phyloP scores from a whole-genome alignment of 108 stramenopile species.

The Cylindrotheca fusiformis region DNA sequence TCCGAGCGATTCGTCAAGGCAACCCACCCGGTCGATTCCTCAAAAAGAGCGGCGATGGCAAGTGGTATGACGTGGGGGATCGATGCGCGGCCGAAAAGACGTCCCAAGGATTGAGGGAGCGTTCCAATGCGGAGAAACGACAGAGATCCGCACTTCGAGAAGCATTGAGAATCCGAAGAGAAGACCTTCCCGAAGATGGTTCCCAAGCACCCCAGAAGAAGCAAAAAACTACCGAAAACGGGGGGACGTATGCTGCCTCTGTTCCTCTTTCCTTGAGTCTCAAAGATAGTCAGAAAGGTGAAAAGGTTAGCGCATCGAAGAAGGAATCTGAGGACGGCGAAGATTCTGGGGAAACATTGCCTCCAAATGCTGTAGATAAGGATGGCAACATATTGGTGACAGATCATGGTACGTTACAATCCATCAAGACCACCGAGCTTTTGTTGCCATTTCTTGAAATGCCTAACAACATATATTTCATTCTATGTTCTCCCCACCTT shows the following conservation, averaged over 20 bases:
- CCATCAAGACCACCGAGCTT: slow-evolving; percentile 3
- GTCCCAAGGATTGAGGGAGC: slow-evolving; percentile 70
- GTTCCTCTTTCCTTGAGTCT: slow-evolving; percentile 36
- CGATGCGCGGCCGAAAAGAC: slow-evolving; percentile 67
- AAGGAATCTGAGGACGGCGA: slow-evolving; percentile 12
- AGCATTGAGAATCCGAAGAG: slow-evolving; percentile 33
- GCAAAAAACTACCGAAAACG: slow-evolving; percentile 8
- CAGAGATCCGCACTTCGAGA: slow-evolving; percentile 41
- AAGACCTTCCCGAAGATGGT: slow-evolving; percentile 24
- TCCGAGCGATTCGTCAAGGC: slow-evolving; percentile 57
- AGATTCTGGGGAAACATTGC: slow-evolving; percentile 31
- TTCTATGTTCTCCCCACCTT: slow-evolving; percentile 4
- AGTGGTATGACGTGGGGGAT: slow-evolving; percentile 77
- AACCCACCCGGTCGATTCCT: slow-evolving; percentile 70
- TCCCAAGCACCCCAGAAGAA: slow-evolving; percentile 21
- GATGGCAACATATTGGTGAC: slow-evolving; percentile 57
- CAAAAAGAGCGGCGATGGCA: slow-evolving; percentile 52
- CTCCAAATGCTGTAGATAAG: slow-evolving; percentile 48
- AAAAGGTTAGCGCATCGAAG: slow-evolving; percentile 9
- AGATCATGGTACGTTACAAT: slow-evolving; percentile 51
- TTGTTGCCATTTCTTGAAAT: not conserved
- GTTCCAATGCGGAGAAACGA: slow-evolving; percentile 59
- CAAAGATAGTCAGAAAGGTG: slow-evolving; percentile 18
- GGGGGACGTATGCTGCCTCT: slow-evolving; percentile 20
- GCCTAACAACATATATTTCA: too few relatives aligned